Base-by-base conservation (phyloP, 805 yeast species). In the Cyberlindnera bimundalis region DNA sequence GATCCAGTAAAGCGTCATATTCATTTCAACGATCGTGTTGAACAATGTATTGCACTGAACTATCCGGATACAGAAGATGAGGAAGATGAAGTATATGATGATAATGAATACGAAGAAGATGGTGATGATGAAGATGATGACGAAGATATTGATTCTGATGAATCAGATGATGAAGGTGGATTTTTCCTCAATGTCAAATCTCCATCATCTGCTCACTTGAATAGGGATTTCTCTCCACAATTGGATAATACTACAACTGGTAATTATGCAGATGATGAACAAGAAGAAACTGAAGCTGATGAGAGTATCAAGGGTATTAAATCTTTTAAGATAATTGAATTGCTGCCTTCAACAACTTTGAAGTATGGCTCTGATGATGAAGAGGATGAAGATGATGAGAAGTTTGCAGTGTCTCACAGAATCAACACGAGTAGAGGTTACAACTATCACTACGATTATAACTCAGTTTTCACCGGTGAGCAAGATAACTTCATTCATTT, bases 21-120 rank as follows among this genome's bases (percentile, higher is more conserved):
- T 46, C 98, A 90, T 63, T 93, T 93, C 66, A 93, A 84, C 60
- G 95, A 88, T 59, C 79, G 89, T 39, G 99, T 93, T 24, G 90
- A 88, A 60, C 99, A 93, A 62, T 93, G 99, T 62, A 80, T 86
- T 47, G 90, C 96, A 0, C 59, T 90, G 35, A 51, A 54, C 23
- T 44, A 48, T 17, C 58, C 55, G 15, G 52, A 46, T 15, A 34
- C 49, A 3, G 54, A 48, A 6, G 54, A 51, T 12, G 52, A 51
- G n/a, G 33, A 52, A 23, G 52, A 56, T 17, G 62, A 59, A 20
- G 61, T 56, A n/a, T 60, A 61, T 19, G 60, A 58, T 11, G 20
- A 43, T 14, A 25, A 40, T 35, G 35, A 43, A 12, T 37, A 39
- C 16, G 42, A 39, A 11, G 43, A 37, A 10, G 64, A 56, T 17